Percentiles rank a stretch among this genome's conserved stretches.
phyloP scores from a whole-genome alignment of 768 basidiomycete genomes.

The Boletus huronensis region DNA sequence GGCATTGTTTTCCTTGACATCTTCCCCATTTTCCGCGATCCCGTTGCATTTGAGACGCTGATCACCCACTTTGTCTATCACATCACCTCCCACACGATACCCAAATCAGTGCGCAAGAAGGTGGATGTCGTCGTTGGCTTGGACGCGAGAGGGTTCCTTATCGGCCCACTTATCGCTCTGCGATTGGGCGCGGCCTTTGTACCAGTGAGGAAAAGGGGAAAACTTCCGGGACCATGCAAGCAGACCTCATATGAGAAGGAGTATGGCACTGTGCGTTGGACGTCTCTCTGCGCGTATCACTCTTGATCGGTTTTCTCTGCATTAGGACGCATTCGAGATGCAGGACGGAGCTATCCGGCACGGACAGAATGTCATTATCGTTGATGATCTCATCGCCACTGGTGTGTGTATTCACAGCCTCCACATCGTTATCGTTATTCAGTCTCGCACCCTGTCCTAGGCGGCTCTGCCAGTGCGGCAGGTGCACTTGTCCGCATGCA shows the following conservation, averaged over 20 bases:
- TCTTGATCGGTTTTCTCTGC: background rate
- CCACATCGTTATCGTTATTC: background rate
- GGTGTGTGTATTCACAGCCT: slow-evolving; percentile 47
- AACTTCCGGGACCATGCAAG: slow-evolving; percentile 86
- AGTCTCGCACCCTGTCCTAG: slow-evolving; percentile 36
- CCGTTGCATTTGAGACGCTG: slow-evolving; percentile 83
- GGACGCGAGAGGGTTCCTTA: slow-evolving; percentile 93
- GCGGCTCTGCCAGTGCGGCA: slow-evolving; percentile 91
- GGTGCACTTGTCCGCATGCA: slow-evolving; percentile 81
- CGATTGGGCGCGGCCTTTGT: slow-evolving; percentile 93
- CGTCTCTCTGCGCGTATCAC: background rate
- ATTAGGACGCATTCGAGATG: slow-evolving; percentile 95
- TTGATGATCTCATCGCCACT: slow-evolving; percentile 96
- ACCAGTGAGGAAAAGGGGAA: slow-evolving; percentile 90
- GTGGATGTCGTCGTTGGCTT: slow-evolving; percentile 93
- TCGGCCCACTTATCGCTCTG: slow-evolving; percentile 90
- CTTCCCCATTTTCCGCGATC: slow-evolving; percentile 87
- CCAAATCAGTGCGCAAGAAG: slow-evolving; percentile 54
- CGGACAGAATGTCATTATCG: slow-evolving; percentile 79
- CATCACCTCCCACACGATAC: slow-evolving; percentile 74
- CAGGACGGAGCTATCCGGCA: slow-evolving; percentile 80
- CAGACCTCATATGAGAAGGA: slow-evolving; percentile 84
- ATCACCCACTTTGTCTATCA: slow-evolving; percentile 88
- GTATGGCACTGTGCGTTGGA: slow-evolving; percentile 69
- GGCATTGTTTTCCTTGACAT: slow-evolving; percentile 93